Evolutionary conservation across 345 rosid genomes (phyloP), one percentile per base, ranked within the genome.

Genomic region (Combretum micranthum): DNA sequence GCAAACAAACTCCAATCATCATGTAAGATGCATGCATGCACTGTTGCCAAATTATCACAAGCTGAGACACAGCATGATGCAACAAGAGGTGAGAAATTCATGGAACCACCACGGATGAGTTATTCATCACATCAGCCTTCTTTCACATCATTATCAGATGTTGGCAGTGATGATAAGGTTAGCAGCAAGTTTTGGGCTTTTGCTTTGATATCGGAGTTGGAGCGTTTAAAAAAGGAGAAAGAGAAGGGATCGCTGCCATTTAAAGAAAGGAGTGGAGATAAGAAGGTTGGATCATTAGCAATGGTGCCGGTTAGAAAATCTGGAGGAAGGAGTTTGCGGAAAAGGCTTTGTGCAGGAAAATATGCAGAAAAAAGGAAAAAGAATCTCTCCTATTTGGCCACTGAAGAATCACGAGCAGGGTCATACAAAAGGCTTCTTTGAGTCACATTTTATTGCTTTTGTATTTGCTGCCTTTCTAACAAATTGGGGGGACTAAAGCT

Each of bases 151-250:
- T 37, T 74, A 67, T 83, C 97, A 17, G 97, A 86, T 47, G 65
- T 84, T 64, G 89, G 84, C 45, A 77, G 79, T 56, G 85, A 86
- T 42, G 87, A 80, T 59, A 93, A 80, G 77, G 77, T 69, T 44
- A 86, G 87, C 67, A 66, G 87, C 2, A 90, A 80, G 72, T 88
- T 96, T 13, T 76, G 81, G 87, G 80, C 87, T 69, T 86, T 85
- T 52, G 80, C 83, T 64, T 78, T 87, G 55, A 73, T 85, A 62
- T 82, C 90, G 23, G 98, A 88, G 64, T 57, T 76, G 74, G 92
- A 88, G 71, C 74, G 80, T 74, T 79, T 69, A 72, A 84, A 76
- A 71, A 70, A 61, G 60, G 84, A 73, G 52, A 88, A 79, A 43
- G 80, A 76, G 43, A 72, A 53, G 59, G 71, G 72, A 21, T 76